phyloP scores from a whole-genome alignment of 2,329 filamentous ascomycete species.

The Stylonectria norvegica region DNA sequence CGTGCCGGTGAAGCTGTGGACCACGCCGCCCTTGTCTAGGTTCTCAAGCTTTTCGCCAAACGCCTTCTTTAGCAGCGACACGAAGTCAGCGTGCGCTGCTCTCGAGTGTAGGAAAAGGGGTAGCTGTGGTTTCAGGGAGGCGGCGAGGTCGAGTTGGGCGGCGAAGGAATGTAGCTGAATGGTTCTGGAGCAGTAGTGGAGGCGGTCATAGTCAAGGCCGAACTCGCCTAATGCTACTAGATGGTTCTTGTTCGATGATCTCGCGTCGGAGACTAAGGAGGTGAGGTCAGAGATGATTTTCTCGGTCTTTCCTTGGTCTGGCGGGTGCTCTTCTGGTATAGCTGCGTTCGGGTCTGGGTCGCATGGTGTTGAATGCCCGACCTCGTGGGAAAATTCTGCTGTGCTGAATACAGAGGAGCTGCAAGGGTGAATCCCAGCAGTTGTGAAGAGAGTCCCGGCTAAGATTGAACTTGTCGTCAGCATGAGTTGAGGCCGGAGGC shows the following conservation, averaged over 20 bases:
- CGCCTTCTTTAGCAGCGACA: slow-evolving; percentile 60
- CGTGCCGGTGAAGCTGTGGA: slow-evolving; percentile 93
- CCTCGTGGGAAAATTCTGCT: slow-evolving; percentile 41
- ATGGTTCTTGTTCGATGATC: slow-evolving; percentile 36
- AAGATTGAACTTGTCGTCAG: slow-evolving; percentile 9
- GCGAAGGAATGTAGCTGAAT: slow-evolving; percentile 83
- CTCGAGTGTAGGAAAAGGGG: slow-evolving; percentile 92
- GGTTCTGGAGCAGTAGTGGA: slow-evolving; percentile 75
- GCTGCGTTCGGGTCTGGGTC: slow-evolving; percentile 50
- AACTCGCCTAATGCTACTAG: slow-evolving; percentile 90
- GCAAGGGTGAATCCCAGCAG: slow-evolving; percentile 92
- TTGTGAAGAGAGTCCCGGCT: slow-evolving; percentile 83
- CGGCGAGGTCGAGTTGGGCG: slow-evolving; percentile 74
- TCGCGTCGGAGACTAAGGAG: slow-evolving; percentile 59
- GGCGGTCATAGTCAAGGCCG: slow-evolving; percentile 90
- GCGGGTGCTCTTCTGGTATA: slow-evolving; percentile 47
- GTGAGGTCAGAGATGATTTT: slow-evolving; percentile 59
- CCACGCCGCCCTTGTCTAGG: slow-evolving; percentile 73
- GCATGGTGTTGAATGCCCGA: slow-evolving; percentile 49
- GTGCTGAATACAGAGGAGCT: slow-evolving; percentile 74
- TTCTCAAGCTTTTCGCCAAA: slow-evolving; percentile 58
- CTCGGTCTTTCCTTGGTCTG: slow-evolving; percentile 43
- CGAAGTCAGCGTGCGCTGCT: slow-evolving; percentile 82
- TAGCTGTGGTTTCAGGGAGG: slow-evolving; percentile 64
- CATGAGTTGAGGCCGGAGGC: slow-evolving; percentile 3